phyloP scores from a whole-genome alignment of 176 grass and related monocot species.

The Pharus latifolius region DNA sequence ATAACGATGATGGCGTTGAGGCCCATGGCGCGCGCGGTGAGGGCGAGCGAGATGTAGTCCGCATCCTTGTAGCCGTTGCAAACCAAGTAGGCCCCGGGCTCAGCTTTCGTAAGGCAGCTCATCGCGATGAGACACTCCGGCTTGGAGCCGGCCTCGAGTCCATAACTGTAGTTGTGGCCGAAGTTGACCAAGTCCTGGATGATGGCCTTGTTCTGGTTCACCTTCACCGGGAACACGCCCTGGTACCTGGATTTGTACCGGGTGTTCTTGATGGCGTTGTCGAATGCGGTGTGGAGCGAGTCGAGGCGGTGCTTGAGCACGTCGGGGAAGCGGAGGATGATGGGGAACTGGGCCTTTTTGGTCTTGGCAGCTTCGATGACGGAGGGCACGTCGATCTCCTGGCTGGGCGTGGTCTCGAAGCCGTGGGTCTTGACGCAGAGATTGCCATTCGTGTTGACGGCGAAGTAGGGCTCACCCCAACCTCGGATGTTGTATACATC shows the following conservation, averaged over 20 bases:
- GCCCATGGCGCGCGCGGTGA: background rate
- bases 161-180: background rate
- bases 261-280: background rate
- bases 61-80: slow-evolving; percentile 28
- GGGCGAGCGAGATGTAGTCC: slow-evolving; percentile 6
- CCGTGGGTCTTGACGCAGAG: slow-evolving; percentile 5
- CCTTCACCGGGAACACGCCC: slow-evolving; percentile 23
- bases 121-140: slow-evolving; percentile 12
- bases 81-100: background rate
- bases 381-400: slow-evolving; percentile 13
- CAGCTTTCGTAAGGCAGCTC: background rate
- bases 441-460: slow-evolving; percentile 5
- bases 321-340: slow-evolving; percentile 28
- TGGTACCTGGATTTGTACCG: background rate
- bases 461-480: slow-evolving; percentile 26
- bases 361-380: background rate
- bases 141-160: slow-evolving; percentile 27
- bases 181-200: background rate
- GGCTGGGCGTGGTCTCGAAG: background rate
- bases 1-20: slow-evolving; percentile 21
- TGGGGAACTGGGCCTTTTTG: background rate
- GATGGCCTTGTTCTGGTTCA: slow-evolving; percentile 12
- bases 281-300: slow-evolving; percentile 10
- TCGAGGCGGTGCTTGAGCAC: slow-evolving; percentile 8
- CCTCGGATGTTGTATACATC: slow-evolving; percentile 10